Evolutionary conservation across 441 rosid genomes (phyloP), one percentile per base, ranked within the genome.

Genomic region (Populus tomentosa): DNA sequence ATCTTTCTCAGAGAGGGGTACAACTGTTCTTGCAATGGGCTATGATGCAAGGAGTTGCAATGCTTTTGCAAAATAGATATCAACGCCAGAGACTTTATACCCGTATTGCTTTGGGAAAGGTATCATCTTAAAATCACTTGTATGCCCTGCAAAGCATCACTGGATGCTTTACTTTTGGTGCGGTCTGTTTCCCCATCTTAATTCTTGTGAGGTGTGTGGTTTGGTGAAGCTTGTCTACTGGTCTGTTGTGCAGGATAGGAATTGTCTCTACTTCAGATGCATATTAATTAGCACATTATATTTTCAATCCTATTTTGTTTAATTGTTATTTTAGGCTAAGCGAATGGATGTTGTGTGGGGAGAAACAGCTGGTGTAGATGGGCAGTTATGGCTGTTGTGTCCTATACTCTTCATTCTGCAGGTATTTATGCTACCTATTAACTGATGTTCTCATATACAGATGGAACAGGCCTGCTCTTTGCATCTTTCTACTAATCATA

Each of bases 331-430:
- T 76, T 70, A 96, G 99, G 98, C 99, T 70, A 94, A 96, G 81
- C 89, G 99, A 81, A 96, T 96, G 99, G 98, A 96, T 71, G 99
- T 96, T 71, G 98, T 94, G 40, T 94, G 98, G 99, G 98, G 99
- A 73, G 98, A 94, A 91, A 96, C 99, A 13, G 90, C 99, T 77
- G 98, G 99, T 14, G 99, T 96, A 53, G 94, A 92, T 75, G 98
- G 99, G 40, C 98, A 96, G 62, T 76, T 96, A 78, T 94, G 89
- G 99, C 84, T 96, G 42, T 82, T 96, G 83, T 96, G 90, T 79
- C 99, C 98, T 68, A 82, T 94, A 75, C 95, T 96, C 79, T 96
- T 96, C 85, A 81, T 87, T 79, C 73, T 96, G 88, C 99, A 96
- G 99, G 99, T 94, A 78, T 83, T 56, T 76, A 32, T 56, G 11